A percentile compares a stretch with the other conserved stretches of the same genome.
phyloP scores from a whole-genome alignment of 2,329 filamentous ascomycete species.

The Furcasterigmium sp. region DNA sequence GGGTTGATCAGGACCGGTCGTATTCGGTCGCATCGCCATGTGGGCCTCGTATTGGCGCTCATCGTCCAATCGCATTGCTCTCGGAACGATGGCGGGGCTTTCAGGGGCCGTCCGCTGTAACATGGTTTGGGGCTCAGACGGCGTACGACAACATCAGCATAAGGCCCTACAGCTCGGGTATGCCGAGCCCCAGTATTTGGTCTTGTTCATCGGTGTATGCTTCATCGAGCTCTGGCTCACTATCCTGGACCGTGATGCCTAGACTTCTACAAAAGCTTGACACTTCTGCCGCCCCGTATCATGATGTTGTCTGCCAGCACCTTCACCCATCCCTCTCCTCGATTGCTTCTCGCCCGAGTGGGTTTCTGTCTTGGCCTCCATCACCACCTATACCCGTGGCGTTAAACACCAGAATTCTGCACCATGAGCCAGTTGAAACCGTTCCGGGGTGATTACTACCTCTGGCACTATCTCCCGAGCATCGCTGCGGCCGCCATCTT shows the following conservation, averaged over 20 bases:
- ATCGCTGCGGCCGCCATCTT: constrained; percentile 35
- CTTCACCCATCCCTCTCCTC: not conserved
- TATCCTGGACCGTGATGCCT: too few species aligned
- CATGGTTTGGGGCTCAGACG: too few species aligned
- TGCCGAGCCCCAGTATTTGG: not conserved
- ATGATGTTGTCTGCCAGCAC: not conserved
- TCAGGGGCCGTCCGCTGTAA: too few species aligned
- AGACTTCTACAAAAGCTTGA: not conserved
- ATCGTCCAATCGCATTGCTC: not conserved
- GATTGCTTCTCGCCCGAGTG: too few species aligned
- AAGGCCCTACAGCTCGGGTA: too few species aligned
- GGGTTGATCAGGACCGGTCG: too few species aligned
- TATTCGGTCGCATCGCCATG: too few species aligned
- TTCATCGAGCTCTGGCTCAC: too few species aligned
- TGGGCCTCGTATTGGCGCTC: not conserved
- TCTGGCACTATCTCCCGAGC: constrained; percentile 29
- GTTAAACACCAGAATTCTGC: not conserved
- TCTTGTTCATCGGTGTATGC: too few species aligned
- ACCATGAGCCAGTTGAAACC: constrained; percentile 7
- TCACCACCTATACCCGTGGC: not conserved
- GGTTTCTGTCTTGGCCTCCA: too few species aligned
- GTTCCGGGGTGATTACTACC: constrained; percentile 16
- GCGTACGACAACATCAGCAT: too few species aligned
- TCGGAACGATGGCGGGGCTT: not conserved
- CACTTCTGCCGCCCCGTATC: not conserved